A percentile compares a stretch with the other conserved stretches of the same genome.
Evolutionary conservation across 208 protist genomes (phyloP).

Genomic region (Crithidia acanthocephali): DNA sequence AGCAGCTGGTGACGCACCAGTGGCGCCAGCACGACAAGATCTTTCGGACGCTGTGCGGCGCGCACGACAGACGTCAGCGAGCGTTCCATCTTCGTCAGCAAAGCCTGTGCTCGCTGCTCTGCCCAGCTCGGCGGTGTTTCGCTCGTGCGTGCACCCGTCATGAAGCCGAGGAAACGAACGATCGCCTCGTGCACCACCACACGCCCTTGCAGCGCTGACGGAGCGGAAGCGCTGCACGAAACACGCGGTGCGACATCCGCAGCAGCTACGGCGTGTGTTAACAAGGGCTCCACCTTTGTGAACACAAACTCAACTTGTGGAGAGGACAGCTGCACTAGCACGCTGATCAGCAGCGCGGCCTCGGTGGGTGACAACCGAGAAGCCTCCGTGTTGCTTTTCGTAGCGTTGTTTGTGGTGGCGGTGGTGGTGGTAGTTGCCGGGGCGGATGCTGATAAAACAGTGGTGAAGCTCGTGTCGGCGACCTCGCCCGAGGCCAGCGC

Average conservation of each 20-base stretch:
- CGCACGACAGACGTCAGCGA: conserved; percentile 3
- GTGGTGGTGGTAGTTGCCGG: neutral
- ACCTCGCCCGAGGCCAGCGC: neutral
- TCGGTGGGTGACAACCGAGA: conserved; percentile 13
- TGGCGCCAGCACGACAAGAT: conserved; percentile 20
- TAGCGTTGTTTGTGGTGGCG: neutral
- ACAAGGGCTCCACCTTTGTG: conserved; percentile 18
- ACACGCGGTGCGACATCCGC: neutral
- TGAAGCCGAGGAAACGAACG: conserved; percentile 4
- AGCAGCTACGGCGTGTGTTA: neutral
- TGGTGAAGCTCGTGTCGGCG: neutral
- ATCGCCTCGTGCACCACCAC: conserved; percentile 11
- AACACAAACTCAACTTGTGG: conserved; percentile 26
- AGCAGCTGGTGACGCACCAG: conserved; percentile 27
- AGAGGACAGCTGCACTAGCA: conserved; percentile 31
- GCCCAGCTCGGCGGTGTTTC: neutral
- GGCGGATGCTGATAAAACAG: neutral
- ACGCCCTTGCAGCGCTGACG: conserved; percentile 2
- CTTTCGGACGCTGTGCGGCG: conserved; percentile 10
- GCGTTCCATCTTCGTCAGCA: conserved; percentile 8
- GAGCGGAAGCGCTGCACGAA: neutral
- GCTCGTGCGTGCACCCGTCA: neutral
- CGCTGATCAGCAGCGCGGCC: conserved; percentile 20
- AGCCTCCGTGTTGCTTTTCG: too few relatives aligned
- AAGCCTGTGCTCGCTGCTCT: conserved; percentile 1